Base-by-base conservation (phyloP, 1,284 basidiomycete genomes). In the Ceratorhiza oryzae-sativae region DNA sequence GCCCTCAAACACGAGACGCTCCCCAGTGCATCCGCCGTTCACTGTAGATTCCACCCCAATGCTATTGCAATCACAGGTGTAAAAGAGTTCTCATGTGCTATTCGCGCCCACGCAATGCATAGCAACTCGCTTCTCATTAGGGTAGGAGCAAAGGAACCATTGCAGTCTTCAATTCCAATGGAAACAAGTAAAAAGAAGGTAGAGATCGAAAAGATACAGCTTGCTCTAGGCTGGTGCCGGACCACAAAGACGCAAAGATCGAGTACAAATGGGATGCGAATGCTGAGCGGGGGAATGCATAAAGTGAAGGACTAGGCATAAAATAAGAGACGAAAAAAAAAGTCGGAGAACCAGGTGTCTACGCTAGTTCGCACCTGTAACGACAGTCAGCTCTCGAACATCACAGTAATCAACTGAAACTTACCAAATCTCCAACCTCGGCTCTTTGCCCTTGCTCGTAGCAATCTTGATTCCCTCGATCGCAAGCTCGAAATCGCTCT, bases 401-500 rank as follows among this genome's bases (percentile, higher is more conserved):
- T 73, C 23, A 41, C 18, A 34, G 39, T 25, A 13, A 48, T 48
- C 45, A 48, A 18, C 42, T 45, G 3, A 45, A 18, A 18, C 42
- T 45, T 49, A 89, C 92, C 92, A 94, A 58, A 96, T 85, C 80
- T 95, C 93, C 56, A 96, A 82, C 79, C 89, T 91, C 46, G 92
- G 92, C 79, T 94, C 93, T 0, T 88, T 84, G 76, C 86, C 87
- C 70, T 86, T 79, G 76, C 87, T 87, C 9, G 90, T 86, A 75
- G 82, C 84, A 76, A 90, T 89, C 20, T 90, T 84, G 1, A 93
- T 92, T 3, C 91, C 93, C 82, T 95, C 93, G 68, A 96, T 88
- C 39, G 93, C 94, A 71, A 93, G 87, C 78, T 93, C 91, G 77
- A 87, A 94, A 81, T 94, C 93, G 70, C 88, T 89, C 75, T 92